phyloP scores from a whole-genome alignment of 495 filamentous ascomycete species.

The Penicillium tannophilum region DNA sequence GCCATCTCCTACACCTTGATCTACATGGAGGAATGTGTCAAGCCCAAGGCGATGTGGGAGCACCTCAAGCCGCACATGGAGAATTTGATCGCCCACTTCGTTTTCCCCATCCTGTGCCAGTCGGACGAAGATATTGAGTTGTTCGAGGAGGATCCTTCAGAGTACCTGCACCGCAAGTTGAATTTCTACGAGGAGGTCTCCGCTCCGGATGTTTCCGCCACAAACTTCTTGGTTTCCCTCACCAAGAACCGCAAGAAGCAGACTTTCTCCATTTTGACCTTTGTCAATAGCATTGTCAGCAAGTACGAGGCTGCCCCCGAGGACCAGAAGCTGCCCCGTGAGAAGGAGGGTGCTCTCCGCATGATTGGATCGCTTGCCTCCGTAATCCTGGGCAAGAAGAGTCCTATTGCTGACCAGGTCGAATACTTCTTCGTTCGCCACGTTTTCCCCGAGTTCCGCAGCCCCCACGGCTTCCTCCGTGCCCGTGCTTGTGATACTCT shows the following conservation, averaged over 20 bases:
- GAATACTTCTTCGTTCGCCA: constrained; percentile 98
- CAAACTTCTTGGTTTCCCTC: constrained; percentile 91
- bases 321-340: constrained; percentile 84
- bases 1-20: constrained; percentile 89
- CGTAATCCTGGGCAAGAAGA: constrained; percentile 96
- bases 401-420: constrained; percentile 95
- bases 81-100: constrained; percentile 85
- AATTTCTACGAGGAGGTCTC: constrained; percentile 98
- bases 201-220: constrained; percentile 92
- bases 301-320: constrained; percentile 82
- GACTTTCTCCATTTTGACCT: constrained; percentile 88
- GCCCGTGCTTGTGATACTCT: constrained; percentile 95
- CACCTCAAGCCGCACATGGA: constrained; percentile 91
- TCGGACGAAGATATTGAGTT: constrained; percentile 90
- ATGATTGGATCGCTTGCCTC: constrained; percentile 97
- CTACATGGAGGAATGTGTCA: constrained; percentile 95
- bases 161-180: constrained; percentile 94
- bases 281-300: constrained; percentile 91
- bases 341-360: constrained; percentile 93
- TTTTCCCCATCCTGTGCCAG: constrained; percentile 94
- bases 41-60: constrained; percentile 95
- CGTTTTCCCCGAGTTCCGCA: constrained; percentile 97
- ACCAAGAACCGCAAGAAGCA: constrained; percentile 95
- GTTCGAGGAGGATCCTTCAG: constrained; percentile 89
- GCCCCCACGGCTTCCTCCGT: constrained; percentile 87